Evolutionary conservation across 805 yeast genomes (phyloP).

Genomic region (Nakazawaea molendinolei): DNA sequence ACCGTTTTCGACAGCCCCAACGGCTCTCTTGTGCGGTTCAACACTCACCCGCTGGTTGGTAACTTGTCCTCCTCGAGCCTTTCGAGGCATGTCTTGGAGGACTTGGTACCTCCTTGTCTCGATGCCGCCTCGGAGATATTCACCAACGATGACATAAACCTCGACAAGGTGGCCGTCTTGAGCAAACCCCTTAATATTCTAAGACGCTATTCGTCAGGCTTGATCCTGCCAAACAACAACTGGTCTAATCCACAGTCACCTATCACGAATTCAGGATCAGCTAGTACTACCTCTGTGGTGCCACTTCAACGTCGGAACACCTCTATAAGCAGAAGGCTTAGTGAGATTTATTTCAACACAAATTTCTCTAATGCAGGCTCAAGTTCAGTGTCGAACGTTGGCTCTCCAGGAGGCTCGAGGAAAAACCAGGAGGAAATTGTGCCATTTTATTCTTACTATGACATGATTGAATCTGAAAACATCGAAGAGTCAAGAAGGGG

Average conservation of each 20-base stretch:
- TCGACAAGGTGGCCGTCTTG: conserved; percentile 67
- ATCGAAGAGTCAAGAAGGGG: too few species aligned
- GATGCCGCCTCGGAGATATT: conserved; percentile 70
- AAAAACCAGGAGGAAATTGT: conserved; percentile 1
- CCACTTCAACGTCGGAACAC: conserved; percentile 7
- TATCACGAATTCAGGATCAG: conserved; percentile 2
- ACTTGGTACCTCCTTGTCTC: conserved; percentile 73
- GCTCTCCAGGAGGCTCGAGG: neutral
- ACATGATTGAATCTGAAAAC: conserved; percentile 5
- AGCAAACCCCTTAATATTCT: conserved; percentile 11
- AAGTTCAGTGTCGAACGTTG: too few species aligned
- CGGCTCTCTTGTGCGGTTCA: too few species aligned
- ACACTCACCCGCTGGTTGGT: too few species aligned
- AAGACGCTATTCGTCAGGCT: conserved; percentile 2
- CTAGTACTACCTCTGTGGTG: too few species aligned
- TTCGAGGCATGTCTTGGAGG: conserved; percentile 32
- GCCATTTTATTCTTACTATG: conserved; percentile 11
- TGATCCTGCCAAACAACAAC: conserved; percentile 1
- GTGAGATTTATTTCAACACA: too few species aligned
- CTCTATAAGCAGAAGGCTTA: conserved; percentile 4
- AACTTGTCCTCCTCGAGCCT: too few species aligned
- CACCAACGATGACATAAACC: conserved; percentile 47
- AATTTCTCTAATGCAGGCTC: too few species aligned
- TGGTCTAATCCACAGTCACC: conserved; percentile 3
- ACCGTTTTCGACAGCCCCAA: conserved; percentile 1